A percentile compares a stretch with the other conserved stretches of the same genome.
Conservation (phyloP, 768 basidiomycete species). For the Lentinula detonsa region DNA sequence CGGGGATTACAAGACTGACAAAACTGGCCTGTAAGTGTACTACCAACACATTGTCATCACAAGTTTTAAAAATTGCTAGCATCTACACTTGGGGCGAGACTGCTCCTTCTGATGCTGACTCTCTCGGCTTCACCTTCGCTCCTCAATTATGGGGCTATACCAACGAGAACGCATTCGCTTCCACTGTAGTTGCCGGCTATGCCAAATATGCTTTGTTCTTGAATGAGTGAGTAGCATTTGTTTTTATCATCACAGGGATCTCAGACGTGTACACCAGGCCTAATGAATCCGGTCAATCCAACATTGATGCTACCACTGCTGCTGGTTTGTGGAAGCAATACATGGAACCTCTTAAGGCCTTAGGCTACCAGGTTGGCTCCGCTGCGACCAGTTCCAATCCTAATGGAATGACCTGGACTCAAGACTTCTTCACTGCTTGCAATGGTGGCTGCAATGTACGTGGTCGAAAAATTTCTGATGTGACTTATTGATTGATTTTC, state of each 20-base stretch:
- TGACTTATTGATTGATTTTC: not conserved
- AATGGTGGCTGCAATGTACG: constrained; percentile 43
- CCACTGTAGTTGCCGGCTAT: constrained; percentile 42
- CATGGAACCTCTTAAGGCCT: constrained; percentile 47
- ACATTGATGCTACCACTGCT: constrained; percentile 46
- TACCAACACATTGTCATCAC: not conserved
- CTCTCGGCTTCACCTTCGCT: constrained; percentile 45
- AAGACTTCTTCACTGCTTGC: constrained; percentile 50
- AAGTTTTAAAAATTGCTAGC: constrained; percentile 16
- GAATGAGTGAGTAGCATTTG: constrained; percentile 61
- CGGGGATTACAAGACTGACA: constrained; percentile 39
- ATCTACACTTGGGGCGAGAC: constrained; percentile 67
- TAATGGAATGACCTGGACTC: constrained; percentile 59
- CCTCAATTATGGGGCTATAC: constrained; percentile 70
- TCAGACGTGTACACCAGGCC: constrained; percentile 40
- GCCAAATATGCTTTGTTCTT: constrained; percentile 46
- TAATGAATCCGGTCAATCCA: constrained; percentile 55
- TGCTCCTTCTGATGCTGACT: constrained; percentile 31
- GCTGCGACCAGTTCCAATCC: constrained; percentile 66
- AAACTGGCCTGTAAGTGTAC: constrained; percentile 35
- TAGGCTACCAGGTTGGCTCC: constrained; percentile 54
- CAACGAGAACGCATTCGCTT: constrained; percentile 42
- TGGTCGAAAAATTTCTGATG: constrained; percentile 6
- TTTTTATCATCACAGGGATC: not conserved
- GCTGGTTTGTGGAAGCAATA: constrained; percentile 54